Evolutionary conservation across 2,329 filamentous ascomycete genomes (phyloP).

Genomic region (Tolypocladium ovalisporum): DNA sequence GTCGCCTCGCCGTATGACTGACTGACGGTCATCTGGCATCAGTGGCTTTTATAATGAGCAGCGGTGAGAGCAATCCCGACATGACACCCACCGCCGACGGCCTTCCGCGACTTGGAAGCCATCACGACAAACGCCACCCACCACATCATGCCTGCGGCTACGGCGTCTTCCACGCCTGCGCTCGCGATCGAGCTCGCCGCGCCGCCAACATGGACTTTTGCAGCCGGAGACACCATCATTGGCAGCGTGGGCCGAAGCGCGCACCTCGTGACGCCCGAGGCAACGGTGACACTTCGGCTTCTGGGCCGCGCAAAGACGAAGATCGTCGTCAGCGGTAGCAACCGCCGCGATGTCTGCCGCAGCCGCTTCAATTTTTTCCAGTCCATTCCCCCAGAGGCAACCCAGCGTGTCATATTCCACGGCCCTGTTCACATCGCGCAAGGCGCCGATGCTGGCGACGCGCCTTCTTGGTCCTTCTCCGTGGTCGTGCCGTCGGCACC

Average conservation of each 20-base stretch:
- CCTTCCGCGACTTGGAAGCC: not conserved
- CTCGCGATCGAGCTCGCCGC: constrained; percentile 1
- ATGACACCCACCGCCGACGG: not conserved
- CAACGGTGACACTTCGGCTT: constrained; percentile 11
- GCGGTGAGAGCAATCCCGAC: no score
- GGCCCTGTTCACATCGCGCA: constrained; percentile 16
- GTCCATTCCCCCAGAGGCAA: not conserved
- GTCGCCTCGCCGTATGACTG: not conserved
- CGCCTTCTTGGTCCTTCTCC: constrained; percentile 15
- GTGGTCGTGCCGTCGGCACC: constrained; percentile 13
- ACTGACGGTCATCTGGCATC: not conserved
- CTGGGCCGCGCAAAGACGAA: constrained; percentile 16
- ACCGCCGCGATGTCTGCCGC: constrained; percentile 7
- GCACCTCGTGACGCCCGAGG: constrained; percentile 9
- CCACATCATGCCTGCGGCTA: not conserved
- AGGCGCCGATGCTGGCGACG: not conserved
- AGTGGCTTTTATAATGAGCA: not conserved
- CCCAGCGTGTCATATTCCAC: constrained; percentile 6
- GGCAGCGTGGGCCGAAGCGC: constrained; percentile 12
- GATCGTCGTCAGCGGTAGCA: constrained; percentile 6
- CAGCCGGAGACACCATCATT: constrained; percentile 15
- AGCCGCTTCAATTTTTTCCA: constrained; percentile 14
- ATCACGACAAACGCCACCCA: not conserved
- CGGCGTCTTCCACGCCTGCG: not conserved
- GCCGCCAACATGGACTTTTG: not conserved